Base-by-base conservation (phyloP, 306 rosid genomes). In the Chamaecrista fasciculata region DNA sequence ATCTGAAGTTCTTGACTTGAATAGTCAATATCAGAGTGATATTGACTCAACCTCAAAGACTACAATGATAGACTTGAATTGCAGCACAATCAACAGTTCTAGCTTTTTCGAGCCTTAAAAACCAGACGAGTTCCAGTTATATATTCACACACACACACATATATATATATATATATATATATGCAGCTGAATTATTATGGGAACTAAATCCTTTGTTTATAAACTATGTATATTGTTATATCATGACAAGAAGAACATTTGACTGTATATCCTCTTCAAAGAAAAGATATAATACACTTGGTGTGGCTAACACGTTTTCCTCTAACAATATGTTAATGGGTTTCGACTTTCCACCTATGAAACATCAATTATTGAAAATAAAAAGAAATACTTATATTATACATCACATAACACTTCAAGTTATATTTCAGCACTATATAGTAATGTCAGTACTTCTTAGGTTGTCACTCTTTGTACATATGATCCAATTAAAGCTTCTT, bases 1-100 rank as follows among this genome's bases (percentile, higher is more conserved):
- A 71, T 50, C 73, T 51, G 80, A 55, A 42, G 62, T 66, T 69
- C 68, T 91, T 19, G 97, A 94, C 76, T 82, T 94, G 89, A 91
- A 91, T 71, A 76, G 71, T 15, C 73, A 86, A 47, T 89, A 81
- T 74, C 83, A 83, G 70, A 78, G 69, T 77, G 96, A 83, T 78
- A 75, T 71, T 61, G 87, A 84, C 62, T 73, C 84, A 8, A 76
- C 71, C 75, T 67, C 87, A 62, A 83, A 81, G 77, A 29, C 6
- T 4, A 37, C 40, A 36, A 55, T 55, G 56, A 75, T 91, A 58
- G 89, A 91, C 81, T 81, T 91, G 78, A 87, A 91, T 67, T 69
- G 81, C 77, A 80, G 71, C 50, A 49, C 65, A 61, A 49, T 21
- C 55, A 49, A 37, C 50, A 74, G 64, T 71, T 80, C 72, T 67